A percentile compares a stretch with the other conserved stretches of the same genome.
phyloP scores from a whole-genome alignment of 768 basidiomycete species.

The Sarcodon aspratus region DNA sequence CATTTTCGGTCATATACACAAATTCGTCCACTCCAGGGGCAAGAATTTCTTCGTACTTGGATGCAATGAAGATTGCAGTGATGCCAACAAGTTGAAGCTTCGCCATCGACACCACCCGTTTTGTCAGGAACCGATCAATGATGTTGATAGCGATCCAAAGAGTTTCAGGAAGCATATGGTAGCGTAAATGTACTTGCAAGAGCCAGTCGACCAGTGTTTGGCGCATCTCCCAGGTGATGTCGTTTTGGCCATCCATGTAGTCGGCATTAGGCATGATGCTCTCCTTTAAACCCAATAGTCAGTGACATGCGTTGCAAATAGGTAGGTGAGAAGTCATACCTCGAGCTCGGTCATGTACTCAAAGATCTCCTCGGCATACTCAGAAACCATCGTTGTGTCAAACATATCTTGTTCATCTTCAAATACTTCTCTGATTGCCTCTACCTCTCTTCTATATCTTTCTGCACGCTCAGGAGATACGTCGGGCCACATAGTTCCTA shows the following conservation, averaged over 20 bases:
- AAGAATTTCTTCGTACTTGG: conserved; percentile 98
- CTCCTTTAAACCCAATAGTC: conserved; percentile 37
- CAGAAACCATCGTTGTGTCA: conserved; percentile 94
- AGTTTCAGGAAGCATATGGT: conserved; percentile 98
- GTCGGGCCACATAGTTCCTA: conserved; percentile 55
- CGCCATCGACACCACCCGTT: conserved; percentile 63
- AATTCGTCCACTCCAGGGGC: conserved; percentile 98
- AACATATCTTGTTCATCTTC: conserved; percentile 64
- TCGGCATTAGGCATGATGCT: conserved; percentile 83
- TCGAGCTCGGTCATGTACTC: conserved; percentile 91
- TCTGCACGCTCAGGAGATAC: conserved; percentile 48
- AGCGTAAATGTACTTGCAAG: conserved; percentile 91
- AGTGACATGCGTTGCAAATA: neutral
- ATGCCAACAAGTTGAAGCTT: conserved; percentile 96
- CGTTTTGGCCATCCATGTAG: conserved; percentile 90
- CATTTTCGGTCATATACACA: conserved; percentile 95
- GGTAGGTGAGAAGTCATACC: conserved; percentile 31
- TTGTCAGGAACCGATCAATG: conserved; percentile 62
- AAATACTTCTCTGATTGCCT: conserved; percentile 48
- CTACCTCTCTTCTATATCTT: conserved; percentile 50
- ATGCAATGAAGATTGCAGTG: conserved; percentile 97
- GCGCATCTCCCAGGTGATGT: conserved; percentile 91
- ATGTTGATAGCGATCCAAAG: conserved; percentile 99
- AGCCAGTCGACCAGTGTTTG: conserved; percentile 98
- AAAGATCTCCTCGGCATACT: conserved; percentile 98